Percentiles rank a stretch among this genome's conserved stretches.
phyloP scores from a whole-genome alignment of 768 basidiomycete species.

The Panaeolus papilionaceus region DNA sequence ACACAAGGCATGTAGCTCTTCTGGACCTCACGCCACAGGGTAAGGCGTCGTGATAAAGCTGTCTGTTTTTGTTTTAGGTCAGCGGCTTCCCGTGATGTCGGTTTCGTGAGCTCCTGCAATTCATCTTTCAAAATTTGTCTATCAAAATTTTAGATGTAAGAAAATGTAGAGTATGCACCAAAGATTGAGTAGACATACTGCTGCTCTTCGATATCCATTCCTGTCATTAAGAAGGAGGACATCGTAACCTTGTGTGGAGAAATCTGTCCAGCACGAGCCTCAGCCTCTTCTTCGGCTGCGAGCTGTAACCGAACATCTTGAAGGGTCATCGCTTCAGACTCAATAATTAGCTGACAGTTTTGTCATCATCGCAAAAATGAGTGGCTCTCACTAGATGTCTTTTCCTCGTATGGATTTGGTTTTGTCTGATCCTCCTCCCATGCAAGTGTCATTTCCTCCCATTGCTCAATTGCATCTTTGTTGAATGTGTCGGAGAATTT shows the following conservation, averaged over 20 bases:
- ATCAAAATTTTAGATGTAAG: too few relatives aligned
- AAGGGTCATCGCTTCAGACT: background rate
- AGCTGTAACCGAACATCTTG: background rate
- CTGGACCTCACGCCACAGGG: background rate
- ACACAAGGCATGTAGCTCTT: background rate
- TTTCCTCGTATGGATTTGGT: background rate
- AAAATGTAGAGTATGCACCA: too few relatives aligned
- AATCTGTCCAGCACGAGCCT: background rate
- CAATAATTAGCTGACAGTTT: too few relatives aligned
- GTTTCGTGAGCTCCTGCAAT: too few relatives aligned
- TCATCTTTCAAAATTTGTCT: too few relatives aligned
- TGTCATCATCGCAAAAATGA: too few relatives aligned
- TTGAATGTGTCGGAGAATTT: background rate
- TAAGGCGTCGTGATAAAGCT: background rate
- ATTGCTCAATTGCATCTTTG: background rate
- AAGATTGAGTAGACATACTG: background rate
- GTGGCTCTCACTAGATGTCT: too few relatives aligned
- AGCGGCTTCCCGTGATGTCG: too few relatives aligned
- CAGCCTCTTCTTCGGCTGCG: background rate
- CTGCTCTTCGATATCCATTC: background rate
- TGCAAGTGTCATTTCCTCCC: background rate
- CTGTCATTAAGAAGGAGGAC: background rate
- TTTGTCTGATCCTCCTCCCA: background rate
- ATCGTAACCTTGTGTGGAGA: background rate
- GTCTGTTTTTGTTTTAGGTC: background rate